Base-by-base conservation (phyloP, 2,329 filamentous ascomycete species). In the Penicillium sp. region DNA sequence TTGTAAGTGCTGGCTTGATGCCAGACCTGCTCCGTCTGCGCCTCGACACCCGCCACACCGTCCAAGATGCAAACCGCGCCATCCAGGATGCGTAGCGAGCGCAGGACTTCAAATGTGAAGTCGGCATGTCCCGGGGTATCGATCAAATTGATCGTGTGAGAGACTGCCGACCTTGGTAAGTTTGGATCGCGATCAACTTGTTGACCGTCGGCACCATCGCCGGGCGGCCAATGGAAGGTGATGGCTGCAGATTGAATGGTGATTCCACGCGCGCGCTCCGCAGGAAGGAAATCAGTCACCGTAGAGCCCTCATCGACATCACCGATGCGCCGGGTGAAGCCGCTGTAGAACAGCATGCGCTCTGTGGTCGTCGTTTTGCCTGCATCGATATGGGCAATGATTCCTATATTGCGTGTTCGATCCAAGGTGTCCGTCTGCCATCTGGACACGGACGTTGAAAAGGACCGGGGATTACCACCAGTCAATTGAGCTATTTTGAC, bases 311-410 rank as follows among this genome's bases (percentile, higher is more conserved):
- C 86, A 61, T 97, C 91, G 54, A 98, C 93, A 68, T 96, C 90
- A 73, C 93, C 93, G 63, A 96, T 83, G 67, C 90, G 79, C 56
- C 88, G 79, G 8, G 90, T 95, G 53, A 90, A 84, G 42, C 93
- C 91, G 66, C 89, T 94, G 64, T 96, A 95, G 66, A 90, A 97
- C 63, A 98, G 85, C 91, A 97, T 97, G 49, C 93, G 90, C 81
- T 98, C 93, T 3, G 93, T 97, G 0, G 93, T 98, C 0, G 93
- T 97, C 1, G 93, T 98, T 76, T 98, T 98, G 7, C 93, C 93
- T 48, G 93, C 93, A 82, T 97, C 93, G 56, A 98, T 95, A 69
- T 98, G 93, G 50, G 93, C 93, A 68, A 98, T 96, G 58, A 98
- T 97, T 52, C 93, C 93, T 66, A 98, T 96, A 65, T 98, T 98